Evolutionary conservation across 495 filamentous ascomycete species (phyloP).

Genomic region (Talaromyces stipitatus): DNA sequence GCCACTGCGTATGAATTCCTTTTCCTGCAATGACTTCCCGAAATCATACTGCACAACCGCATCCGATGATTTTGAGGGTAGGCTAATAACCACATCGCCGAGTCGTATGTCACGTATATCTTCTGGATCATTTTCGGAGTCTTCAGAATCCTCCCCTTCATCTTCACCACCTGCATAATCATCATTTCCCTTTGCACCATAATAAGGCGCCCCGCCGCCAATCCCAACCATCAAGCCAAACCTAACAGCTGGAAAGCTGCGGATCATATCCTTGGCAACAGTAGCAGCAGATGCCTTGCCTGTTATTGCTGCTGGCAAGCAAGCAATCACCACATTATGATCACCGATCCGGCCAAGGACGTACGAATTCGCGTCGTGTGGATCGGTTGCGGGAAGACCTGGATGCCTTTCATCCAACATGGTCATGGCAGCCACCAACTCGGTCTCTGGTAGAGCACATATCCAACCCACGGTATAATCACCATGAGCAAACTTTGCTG

Average conservation of each 20-base stretch:
- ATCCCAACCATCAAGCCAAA: constrained; percentile 40
- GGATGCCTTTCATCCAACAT: constrained; percentile 28
- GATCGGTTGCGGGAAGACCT: neutral
- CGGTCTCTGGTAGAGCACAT: constrained; percentile 22
- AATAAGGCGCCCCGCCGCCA: constrained; percentile 31
- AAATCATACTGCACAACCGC: constrained; percentile 11
- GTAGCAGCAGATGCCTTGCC: constrained; percentile 22
- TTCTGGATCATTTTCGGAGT: constrained; percentile 8
- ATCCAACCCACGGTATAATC: constrained; percentile 40
- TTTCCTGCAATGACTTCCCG: constrained; percentile 7
- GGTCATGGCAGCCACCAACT: constrained; percentile 23
- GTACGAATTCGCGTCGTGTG: constrained; percentile 24
- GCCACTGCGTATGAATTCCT: neutral
- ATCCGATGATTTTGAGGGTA: constrained; percentile 10
- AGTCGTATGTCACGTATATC: constrained; percentile 17
- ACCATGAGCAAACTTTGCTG: neutral
- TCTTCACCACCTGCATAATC: neutral
- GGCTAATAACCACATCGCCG: constrained; percentile 14
- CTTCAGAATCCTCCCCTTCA: constrained; percentile 15
- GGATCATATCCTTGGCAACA: constrained; percentile 22
- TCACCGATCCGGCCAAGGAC: constrained; percentile 22
- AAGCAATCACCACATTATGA: constrained; percentile 33
- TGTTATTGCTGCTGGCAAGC: constrained; percentile 18
- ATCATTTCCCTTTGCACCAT: constrained; percentile 9
- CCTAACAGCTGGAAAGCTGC: constrained; percentile 30